These are phyloP conservation scores for Biancaea sappan DNA, from an alignment of 306 rosid species.

Conservation along the genomic window DNA sequence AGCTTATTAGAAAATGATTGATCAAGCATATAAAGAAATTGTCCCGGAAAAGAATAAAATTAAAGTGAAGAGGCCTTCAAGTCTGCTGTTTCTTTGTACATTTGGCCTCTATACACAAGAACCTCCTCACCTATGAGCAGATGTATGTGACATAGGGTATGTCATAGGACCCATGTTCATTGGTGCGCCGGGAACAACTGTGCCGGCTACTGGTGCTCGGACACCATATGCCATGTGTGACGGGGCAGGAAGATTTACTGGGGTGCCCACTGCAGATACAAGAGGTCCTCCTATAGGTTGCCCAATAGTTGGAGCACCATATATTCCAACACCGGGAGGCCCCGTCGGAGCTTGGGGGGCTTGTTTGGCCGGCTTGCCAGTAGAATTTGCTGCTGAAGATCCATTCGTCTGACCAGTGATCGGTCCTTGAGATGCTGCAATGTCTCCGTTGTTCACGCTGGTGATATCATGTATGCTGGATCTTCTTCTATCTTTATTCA, in stretches of 20 bases:
- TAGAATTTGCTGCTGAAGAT: constrained; percentile 43
- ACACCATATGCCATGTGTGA: constrained; percentile 82
- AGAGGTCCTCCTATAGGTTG: constrained; percentile 91
- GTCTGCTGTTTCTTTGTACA: constrained; percentile 55
- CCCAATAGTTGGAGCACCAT: constrained; percentile 76
- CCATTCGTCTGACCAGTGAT: constrained; percentile 86
- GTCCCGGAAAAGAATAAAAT: constrained; percentile 49
- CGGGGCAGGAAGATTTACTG: constrained; percentile 67
- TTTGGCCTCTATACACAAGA: constrained; percentile 35
- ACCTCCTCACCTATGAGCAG: constrained; percentile 69
- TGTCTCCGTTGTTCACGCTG: constrained; percentile 74
- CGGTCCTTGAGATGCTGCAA: constrained; percentile 74
- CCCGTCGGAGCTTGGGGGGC: constrained; percentile 54
- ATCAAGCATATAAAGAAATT: constrained; percentile 31
- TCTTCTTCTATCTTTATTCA: constrained; percentile 96
- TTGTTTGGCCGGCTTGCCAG: constrained; percentile 60
- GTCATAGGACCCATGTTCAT: constrained; percentile 73
- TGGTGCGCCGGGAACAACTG: constrained; percentile 78
- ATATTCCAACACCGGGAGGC: constrained; percentile 66
- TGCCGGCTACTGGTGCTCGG: constrained; percentile 66
- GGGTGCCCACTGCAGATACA: constrained; percentile 90
- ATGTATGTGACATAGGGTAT: constrained; percentile 72
- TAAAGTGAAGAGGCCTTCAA: constrained; percentile 46
- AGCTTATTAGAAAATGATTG: constrained; percentile 41
- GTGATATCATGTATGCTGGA: constrained; percentile 97